phyloP scores from a whole-genome alignment of 2,329 filamentous ascomycete species.

The Botryotinia globosa region DNA sequence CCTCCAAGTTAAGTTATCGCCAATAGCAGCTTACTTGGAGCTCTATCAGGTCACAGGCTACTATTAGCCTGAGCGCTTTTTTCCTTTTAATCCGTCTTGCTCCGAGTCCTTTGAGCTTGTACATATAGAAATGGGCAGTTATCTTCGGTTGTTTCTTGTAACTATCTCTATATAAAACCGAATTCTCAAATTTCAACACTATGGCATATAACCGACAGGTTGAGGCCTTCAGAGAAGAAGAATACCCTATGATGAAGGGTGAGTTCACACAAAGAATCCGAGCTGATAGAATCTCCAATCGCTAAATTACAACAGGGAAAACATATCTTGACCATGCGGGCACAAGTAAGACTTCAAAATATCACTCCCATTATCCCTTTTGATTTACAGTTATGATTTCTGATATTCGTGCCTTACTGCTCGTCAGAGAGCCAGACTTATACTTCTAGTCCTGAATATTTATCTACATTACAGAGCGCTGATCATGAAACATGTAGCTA shows the following conservation, averaged over 20 bases:
- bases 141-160: neutral
- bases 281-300: constrained; percentile 15
- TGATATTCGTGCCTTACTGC: neutral
- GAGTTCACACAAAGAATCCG: constrained; percentile 21
- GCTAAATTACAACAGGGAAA: constrained; percentile 50
- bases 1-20: neutral
- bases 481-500: constrained; percentile 40
- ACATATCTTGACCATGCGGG: constrained; percentile 91
- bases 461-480: neutral
- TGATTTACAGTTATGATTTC: neutral
- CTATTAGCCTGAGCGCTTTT: constrained; percentile 20
- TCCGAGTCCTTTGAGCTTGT: neutral
- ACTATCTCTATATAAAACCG: neutral
- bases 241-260: constrained; percentile 70
- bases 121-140: constrained; percentile 13
- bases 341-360: constrained; percentile 47
- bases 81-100: constrained; percentile 8
- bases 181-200: neutral
- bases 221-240: constrained; percentile 54
- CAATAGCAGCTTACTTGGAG: constrained; percentile 6
- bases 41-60: constrained; percentile 10
- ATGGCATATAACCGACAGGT: constrained; percentile 55
- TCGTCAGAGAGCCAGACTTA: neutral
- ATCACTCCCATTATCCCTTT: neutral
- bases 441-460: neutral